A percentile compares a stretch with the other conserved stretches of the same genome.
Evolutionary conservation across 2,329 filamentous ascomycete genomes (phyloP).

Genomic region (Pseudocercospora musae): DNA sequence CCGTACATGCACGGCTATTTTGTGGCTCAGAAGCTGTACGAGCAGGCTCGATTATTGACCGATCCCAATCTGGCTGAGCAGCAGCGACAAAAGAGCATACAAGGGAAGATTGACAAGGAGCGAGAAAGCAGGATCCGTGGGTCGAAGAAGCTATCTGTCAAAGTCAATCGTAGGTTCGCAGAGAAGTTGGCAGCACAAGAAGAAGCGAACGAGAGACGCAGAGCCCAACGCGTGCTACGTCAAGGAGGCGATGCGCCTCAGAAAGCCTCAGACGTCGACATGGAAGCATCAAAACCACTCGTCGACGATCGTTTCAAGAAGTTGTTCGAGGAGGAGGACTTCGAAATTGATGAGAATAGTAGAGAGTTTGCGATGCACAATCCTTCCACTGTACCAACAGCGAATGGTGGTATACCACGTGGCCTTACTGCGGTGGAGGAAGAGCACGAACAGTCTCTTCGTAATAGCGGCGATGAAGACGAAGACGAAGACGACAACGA

Average conservation of each 20-base stretch:
- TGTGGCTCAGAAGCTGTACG: slow-evolving; percentile 90
- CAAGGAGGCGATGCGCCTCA: slow-evolving; percentile 55
- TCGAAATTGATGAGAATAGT: slow-evolving; percentile 84
- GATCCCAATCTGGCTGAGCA: slow-evolving; percentile 95
- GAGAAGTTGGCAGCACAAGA: slow-evolving; percentile 64
- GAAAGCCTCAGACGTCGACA: slow-evolving; percentile 43
- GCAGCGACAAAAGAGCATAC: slow-evolving; percentile 83
- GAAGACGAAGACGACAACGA: slow-evolving; percentile 33
- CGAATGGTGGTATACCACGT: slow-evolving; percentile 38
- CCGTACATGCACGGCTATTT: slow-evolving; percentile 99
- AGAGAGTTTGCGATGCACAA: slow-evolving; percentile 86
- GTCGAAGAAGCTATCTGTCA: slow-evolving; percentile 82
- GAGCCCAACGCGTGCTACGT: slow-evolving; percentile 52
- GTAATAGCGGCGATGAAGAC: slow-evolving; percentile 38
- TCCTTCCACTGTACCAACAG: slow-evolving; percentile 64
- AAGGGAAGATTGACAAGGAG: slow-evolving; percentile 95
- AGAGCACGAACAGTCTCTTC: slow-evolving; percentile 50
- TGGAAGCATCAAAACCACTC: slow-evolving; percentile 47
- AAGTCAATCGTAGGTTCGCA: slow-evolving; percentile 80
- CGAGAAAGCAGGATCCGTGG: slow-evolving; percentile 91
- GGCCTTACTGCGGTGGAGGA: slow-evolving; percentile 60
- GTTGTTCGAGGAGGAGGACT: slow-evolving; percentile 90
- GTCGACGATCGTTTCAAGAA: slow-evolving; percentile 81
- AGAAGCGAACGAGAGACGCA: slow-evolving; percentile 58
- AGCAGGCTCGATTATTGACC: slow-evolving; percentile 86